Conservation (phyloP, 2,329 filamentous ascomycete genomes). For the Hypoxylon sp. region DNA sequence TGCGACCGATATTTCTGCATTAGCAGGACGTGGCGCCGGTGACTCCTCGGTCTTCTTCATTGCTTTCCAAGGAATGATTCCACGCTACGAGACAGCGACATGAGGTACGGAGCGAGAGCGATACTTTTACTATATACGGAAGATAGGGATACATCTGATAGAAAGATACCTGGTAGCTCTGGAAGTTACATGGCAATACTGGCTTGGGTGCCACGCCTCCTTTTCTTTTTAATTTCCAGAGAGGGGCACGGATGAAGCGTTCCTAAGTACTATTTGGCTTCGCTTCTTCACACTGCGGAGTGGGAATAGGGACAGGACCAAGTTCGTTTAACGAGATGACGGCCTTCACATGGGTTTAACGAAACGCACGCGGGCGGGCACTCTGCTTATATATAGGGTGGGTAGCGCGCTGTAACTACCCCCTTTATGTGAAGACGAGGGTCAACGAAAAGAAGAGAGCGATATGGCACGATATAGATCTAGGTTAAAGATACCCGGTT, state of each 20-base stretch:
- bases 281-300: not conserved
- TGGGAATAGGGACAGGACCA: constrained; percentile 1
- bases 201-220: constrained; percentile 1
- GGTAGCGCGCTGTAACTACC: constrained; percentile 6
- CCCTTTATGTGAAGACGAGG: constrained; percentile 37
- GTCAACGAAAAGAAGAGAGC: constrained; percentile 23
- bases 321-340: constrained; percentile 29
- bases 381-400: constrained; percentile 9
- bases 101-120: not conserved
- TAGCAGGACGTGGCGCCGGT: not conserved
- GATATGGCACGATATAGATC: constrained; percentile 25
- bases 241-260: constrained; percentile 1
- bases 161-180: constrained; percentile 32
- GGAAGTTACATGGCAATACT: constrained; percentile 30
- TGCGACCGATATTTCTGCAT: not conserved
- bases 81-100: not conserved
- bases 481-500: constrained; percentile 45
- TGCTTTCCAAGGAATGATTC: not conserved
- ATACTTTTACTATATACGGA: constrained; percentile 10
- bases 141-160: constrained; percentile 19
- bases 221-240: constrained; percentile 1
- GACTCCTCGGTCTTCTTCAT: not conserved
- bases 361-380: constrained; percentile 18
- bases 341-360: constrained; percentile 37
- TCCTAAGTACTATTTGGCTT: not conserved